phyloP scores from a whole-genome alignment of 345 rosid species.

The Citrus unshiu region DNA sequence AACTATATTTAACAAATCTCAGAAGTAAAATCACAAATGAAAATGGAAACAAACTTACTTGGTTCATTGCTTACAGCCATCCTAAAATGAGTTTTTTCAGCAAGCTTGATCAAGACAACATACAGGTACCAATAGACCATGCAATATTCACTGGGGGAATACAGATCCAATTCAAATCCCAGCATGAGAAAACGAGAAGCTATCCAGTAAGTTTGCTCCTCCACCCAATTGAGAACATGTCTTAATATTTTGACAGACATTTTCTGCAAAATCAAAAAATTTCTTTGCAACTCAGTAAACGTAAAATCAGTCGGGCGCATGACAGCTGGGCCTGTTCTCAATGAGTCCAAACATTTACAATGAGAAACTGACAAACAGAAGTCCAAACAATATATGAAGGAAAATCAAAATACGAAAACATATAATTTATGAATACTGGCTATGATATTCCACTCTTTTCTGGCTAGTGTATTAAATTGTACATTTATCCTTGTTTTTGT shows the following conservation, averaged over 20 bases:
- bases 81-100: constrained; percentile 74
- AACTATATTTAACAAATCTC: not conserved
- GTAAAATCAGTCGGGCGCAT: not conserved
- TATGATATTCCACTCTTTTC: not conserved
- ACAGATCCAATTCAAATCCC: constrained; percentile 95
- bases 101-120: constrained; percentile 65
- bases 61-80: constrained; percentile 35
- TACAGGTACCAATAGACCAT: constrained; percentile 96
- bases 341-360: no score
- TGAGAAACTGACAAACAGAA: no score
- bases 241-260: constrained; percentile 40
- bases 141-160: constrained; percentile 80
- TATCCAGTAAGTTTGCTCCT: constrained; percentile 96
- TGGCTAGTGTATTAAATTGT: not conserved
- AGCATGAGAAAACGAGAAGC: constrained; percentile 77
- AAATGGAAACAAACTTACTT: constrained; percentile 30
- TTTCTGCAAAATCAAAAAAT: constrained; percentile 55
- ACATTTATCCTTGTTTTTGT: not conserved
- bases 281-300: not conserved
- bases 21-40: constrained; percentile 12
- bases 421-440: not conserved
- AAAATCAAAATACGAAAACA: not conserved
- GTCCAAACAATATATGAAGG: not conserved
- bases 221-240: constrained; percentile 76
- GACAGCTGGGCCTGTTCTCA: not conserved